Evolutionary conservation across 495 filamentous ascomycete species (phyloP).

Genomic region (Penicillium odoratum): DNA sequence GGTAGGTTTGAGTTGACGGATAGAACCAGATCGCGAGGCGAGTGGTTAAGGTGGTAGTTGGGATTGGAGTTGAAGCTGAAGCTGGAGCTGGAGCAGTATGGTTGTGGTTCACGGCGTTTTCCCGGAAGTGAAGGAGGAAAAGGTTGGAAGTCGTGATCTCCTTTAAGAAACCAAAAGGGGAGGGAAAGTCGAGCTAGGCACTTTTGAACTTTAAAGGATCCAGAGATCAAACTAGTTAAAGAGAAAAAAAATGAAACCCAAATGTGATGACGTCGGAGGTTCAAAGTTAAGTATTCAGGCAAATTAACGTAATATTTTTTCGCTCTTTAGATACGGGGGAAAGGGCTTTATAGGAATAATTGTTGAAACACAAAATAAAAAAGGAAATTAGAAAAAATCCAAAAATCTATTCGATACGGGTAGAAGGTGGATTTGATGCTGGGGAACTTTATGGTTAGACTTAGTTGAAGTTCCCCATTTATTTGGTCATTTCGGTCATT

Average conservation of each 20-base stretch:
- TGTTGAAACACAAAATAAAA: constrained; percentile 12
- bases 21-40: constrained; percentile 4
- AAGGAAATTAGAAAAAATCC: neutral
- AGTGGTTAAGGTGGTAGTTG: neutral
- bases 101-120: neutral
- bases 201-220: constrained; percentile 11
- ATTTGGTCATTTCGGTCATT: too few relatives aligned
- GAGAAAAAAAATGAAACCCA: neutral
- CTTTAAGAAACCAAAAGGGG: constrained; percentile 14
- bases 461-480: too few relatives aligned
- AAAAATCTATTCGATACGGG: neutral
- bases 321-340: neutral
- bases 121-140: constrained; percentile 1
- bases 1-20: neutral
- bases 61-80: neutral
- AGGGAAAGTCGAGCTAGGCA: constrained; percentile 11
- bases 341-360: constrained; percentile 27
- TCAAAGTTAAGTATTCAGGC: neutral
- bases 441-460: neutral
- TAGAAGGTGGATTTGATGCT: too few relatives aligned
- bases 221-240: constrained; percentile 3
- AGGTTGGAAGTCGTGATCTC: constrained; percentile 8
- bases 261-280: constrained; percentile 17
- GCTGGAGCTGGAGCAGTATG: neutral
- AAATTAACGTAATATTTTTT: neutral